Percentiles rank a stretch among this genome's conserved stretches.
These are phyloP conservation scores for Ceratobasidium sp. DNA, from an alignment of 1,284 basidiomycete species.

Conservation along the genomic window DNA sequence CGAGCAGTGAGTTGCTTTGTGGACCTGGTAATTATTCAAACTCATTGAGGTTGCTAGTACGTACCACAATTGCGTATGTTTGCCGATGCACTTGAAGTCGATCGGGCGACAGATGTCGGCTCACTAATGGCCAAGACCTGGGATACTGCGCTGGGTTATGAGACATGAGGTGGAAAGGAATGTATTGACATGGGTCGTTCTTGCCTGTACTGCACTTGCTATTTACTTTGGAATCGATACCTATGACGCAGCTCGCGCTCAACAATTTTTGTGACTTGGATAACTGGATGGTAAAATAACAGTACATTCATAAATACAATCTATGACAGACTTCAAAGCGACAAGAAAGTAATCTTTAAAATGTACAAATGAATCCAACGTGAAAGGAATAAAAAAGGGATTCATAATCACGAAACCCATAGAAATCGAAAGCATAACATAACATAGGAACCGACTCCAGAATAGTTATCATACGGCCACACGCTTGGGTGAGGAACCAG, in stretches of 20 bases:
- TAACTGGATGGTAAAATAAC: slow-evolving; percentile 2
- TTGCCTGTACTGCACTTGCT: slow-evolving; percentile 26
- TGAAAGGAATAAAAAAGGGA: not conserved
- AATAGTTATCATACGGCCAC: slow-evolving; percentile 9
- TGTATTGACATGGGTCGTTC: not conserved
- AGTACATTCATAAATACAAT: slow-evolving; percentile 22
- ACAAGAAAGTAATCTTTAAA: not conserved
- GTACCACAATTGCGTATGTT: slow-evolving; percentile 30
- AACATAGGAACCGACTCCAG: not conserved
- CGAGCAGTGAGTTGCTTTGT: slow-evolving; percentile 62
- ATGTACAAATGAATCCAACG: not conserved
- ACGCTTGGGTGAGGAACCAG: slow-evolving; percentile 19
- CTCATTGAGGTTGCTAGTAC: slow-evolving; percentile 6
- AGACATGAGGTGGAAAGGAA: not conserved
- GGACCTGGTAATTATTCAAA: not conserved
- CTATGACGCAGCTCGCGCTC: not conserved
- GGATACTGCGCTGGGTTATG: slow-evolving; percentile 27
- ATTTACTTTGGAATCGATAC: slow-evolving; percentile 1
- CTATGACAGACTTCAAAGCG: slow-evolving; percentile 4
- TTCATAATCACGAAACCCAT: not conserved
- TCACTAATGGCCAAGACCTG: slow-evolving; percentile 27
- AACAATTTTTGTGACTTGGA: not conserved
- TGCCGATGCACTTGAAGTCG: not conserved
- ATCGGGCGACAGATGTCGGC: slow-evolving; percentile 24
- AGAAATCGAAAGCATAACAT: not conserved